Base-by-base conservation (phyloP, 139 green algal species). In the Helicosporidium sp. region DNA sequence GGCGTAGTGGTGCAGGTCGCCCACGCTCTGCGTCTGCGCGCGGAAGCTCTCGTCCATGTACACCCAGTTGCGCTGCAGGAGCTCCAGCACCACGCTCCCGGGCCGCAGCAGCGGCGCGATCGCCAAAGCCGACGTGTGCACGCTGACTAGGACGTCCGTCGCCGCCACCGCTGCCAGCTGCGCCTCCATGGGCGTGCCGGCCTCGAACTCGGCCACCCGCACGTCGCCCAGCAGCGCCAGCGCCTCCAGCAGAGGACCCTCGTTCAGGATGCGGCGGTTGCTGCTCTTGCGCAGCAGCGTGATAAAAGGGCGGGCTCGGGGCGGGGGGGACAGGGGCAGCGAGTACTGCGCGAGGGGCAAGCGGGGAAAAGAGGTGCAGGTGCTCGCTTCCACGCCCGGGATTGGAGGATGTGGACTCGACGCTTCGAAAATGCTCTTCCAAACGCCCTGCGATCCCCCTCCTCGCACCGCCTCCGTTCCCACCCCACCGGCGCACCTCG, bases 1-100 rank as follows among this genome's bases (percentile, higher is more conserved):
- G 0, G 77, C 78, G 35, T 68, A 91, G 61, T 92, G 82, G 36
- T 91, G 80, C 16, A 92, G 77, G 70, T 92, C 82, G 0, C 74
- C 76, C 74, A 90, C 77, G 44, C 60, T 65, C 35, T 68, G 51
- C 0, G 74, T 87, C 43, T 90, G 78, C 28, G 65, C 37, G 53
- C 58, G 36, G 49, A 81, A 81, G 43, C 48, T 61, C 27, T 61
- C 52, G 43, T 79, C 74, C 48, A 82, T 53, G 72, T 73, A 91
- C 29, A 75, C 51, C 81, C 81, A 92, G 61, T 91, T 82, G 41
- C 76, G 70, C 68, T 85, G 80, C 3, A 88, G 73, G 50, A 91
- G 48, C 56, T 91, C 80, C 8, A 91, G 25, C 1, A 89, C 75
- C 1, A 71, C 75, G 6, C 57, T 62, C 6, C 79, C 80, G 0